A percentile compares a stretch with the other conserved stretches of the same genome.
Evolutionary conservation across 2,329 filamentous ascomycete species (phyloP).

Genomic region (Beauveria medogensis): DNA sequence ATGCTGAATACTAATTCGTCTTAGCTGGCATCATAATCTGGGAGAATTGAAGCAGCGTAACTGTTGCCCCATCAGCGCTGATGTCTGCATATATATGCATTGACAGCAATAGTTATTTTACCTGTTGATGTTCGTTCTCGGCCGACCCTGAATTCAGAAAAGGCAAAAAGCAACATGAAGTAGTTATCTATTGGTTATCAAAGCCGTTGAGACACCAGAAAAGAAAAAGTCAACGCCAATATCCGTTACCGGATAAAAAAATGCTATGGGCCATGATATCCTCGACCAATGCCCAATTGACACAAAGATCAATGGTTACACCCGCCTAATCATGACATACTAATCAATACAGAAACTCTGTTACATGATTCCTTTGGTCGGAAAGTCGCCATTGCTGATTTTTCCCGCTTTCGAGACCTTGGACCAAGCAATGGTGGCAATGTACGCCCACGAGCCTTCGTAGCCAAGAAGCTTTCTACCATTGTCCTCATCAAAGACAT

Average conservation of each 20-base stretch:
- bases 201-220: background rate
- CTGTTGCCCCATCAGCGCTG: too few species aligned
- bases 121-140: too few species aligned
- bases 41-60: too few species aligned
- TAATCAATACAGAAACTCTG: too few species aligned
- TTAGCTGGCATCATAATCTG: too few species aligned
- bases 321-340: background rate
- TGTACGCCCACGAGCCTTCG: conserved; percentile 77
- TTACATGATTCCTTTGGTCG: conserved; percentile 42
- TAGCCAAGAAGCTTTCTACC: conserved; percentile 60
- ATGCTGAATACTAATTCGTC: too few species aligned
- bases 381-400: conserved; percentile 66
- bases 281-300: background rate
- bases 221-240: background rate
- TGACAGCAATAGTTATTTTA: too few species aligned
- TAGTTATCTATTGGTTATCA: background rate
- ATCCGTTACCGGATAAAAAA: background rate
- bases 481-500: conserved; percentile 61
- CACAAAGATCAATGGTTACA: background rate
- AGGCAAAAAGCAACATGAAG: too few species aligned
- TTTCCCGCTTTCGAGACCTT: conserved; percentile 59
- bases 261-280: background rate
- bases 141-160: too few species aligned
- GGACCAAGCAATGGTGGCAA: conserved; percentile 69
- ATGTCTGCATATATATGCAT: too few species aligned